These are phyloP conservation scores for Plasmopara muralis DNA, from an alignment of 352 stramenopile species.

Conservation along the genomic window DNA sequence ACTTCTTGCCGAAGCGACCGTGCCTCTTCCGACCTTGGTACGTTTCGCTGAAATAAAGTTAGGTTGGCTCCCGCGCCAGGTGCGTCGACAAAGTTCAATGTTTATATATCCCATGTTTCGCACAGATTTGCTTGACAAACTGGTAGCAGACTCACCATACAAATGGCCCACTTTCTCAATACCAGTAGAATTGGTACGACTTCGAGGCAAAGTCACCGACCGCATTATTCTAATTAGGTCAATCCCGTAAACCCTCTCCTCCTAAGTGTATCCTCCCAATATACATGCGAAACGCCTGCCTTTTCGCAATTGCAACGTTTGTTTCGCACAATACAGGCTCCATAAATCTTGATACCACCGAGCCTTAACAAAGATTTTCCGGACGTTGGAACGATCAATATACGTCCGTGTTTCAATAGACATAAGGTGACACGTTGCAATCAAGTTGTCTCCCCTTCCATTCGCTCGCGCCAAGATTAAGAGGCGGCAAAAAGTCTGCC, in stretches of 20 bases:
- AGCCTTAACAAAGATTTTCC: neutral
- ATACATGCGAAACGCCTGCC: neutral
- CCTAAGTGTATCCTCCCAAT: neutral
- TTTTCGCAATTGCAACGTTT: neutral
- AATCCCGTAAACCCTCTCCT: neutral
- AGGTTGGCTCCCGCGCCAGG: neutral
- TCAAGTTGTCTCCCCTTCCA: too few species aligned
- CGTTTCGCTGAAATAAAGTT: neutral
- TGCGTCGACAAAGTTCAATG: neutral
- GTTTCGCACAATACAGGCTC: neutral
- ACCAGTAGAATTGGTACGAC: neutral
- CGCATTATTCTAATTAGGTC: neutral
- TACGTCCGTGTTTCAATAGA: too few species aligned
- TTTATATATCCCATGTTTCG: neutral
- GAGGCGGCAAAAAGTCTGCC: too few species aligned
- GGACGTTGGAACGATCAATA: neutral
- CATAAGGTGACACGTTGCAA: too few species aligned
- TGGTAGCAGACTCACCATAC: too few species aligned
- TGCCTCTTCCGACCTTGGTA: too few species aligned
- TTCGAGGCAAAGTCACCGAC: neutral
- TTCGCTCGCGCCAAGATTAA: too few species aligned
- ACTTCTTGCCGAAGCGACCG: too few species aligned
- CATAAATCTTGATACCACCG: neutral
- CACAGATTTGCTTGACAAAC: neutral
- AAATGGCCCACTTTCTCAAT: too few species aligned